Evolutionary conservation across 2,329 filamentous ascomycete species (phyloP), one percentile per base, ranked within the genome.

Genomic region (Pseudogymnoascus verrucosus): DNA sequence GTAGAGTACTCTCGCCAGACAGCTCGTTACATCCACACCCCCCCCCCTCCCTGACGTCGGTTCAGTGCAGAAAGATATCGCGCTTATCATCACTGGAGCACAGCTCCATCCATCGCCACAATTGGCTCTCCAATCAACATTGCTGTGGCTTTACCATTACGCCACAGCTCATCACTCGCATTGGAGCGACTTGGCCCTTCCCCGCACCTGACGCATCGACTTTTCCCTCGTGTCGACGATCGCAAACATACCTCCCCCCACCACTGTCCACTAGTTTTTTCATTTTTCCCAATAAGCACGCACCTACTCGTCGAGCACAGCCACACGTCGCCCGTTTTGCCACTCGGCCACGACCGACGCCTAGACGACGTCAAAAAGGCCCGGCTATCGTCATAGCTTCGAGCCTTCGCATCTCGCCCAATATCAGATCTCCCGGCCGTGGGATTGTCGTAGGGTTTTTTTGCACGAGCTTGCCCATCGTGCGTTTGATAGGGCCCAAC

Each of bases 221-320:
- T 51, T 51, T 26, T 51, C 44, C 44, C 44, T 51, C 44, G 44
- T 26, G 44, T 51, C 21, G 44, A 51, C 44, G 44, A 51, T 28
- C 44, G 42, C 42, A 47, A 31, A 31, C 26, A 28, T 28, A 19
- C 42, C 21, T 4, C 4, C 19, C 11, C 42, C 12, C 23, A 23
- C 44, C 44, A 26, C 44, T 23, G 10, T 28, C 23, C 21, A 51
- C 44, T 51, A 51, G 44, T 51, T 51, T 51, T 28, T 51, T 51
- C 44, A 51, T 51, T 51, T 51, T 51, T 51, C 23, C 44, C 44
- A 51, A 51, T 51, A 28, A 51, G 44, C 44, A 51, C 44, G 4
- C 21, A 26, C 12, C 42, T 47, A 47, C 42, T 47, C 3, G 42
- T 10, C 12, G 28, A 51, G 44, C 44, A 51, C 44, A 6, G 44